phyloP scores from a whole-genome alignment of 306 rosid genomes.

The Vigna radiata region DNA sequence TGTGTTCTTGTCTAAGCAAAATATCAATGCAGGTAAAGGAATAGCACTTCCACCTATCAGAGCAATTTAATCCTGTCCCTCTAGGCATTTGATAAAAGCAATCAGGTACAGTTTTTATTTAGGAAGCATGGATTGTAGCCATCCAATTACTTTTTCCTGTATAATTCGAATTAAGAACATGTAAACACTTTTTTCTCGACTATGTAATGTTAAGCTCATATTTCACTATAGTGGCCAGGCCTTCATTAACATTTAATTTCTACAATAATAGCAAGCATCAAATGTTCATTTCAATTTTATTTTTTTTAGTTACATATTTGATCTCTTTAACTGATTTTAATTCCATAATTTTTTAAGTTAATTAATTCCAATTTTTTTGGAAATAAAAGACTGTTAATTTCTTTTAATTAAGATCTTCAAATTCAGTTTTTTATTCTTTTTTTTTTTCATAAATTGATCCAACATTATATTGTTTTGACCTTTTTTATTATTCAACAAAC shows the following conservation, averaged over 20 bases:
- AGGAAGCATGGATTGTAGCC: constrained; percentile 4
- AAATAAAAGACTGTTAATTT: background rate
- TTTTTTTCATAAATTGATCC: background rate
- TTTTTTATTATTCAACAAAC: background rate
- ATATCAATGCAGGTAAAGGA: constrained; percentile 2
- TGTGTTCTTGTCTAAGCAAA: constrained; percentile 34
- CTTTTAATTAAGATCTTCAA: background rate
- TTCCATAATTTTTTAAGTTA: background rate
- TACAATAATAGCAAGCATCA: too few relatives aligned
- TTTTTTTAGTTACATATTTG: background rate
- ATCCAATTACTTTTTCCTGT: constrained; percentile 7
- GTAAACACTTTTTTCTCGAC: background rate
- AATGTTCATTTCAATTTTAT: too few relatives aligned
- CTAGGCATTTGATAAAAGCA: background rate
- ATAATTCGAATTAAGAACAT: constrained; percentile 17
- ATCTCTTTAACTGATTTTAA: background rate
- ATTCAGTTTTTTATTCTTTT: background rate
- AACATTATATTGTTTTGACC: background rate
- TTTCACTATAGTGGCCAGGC: background rate
- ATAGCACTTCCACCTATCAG: background rate
- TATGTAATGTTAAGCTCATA: background rate
- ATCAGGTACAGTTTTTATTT: background rate
- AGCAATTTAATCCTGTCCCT: constrained; percentile 15
- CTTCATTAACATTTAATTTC: too few relatives aligned
- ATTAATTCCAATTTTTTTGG: background rate